phyloP scores from a whole-genome alignment of 2,329 filamentous ascomycete genomes.

The Sclerotinia borealis region DNA sequence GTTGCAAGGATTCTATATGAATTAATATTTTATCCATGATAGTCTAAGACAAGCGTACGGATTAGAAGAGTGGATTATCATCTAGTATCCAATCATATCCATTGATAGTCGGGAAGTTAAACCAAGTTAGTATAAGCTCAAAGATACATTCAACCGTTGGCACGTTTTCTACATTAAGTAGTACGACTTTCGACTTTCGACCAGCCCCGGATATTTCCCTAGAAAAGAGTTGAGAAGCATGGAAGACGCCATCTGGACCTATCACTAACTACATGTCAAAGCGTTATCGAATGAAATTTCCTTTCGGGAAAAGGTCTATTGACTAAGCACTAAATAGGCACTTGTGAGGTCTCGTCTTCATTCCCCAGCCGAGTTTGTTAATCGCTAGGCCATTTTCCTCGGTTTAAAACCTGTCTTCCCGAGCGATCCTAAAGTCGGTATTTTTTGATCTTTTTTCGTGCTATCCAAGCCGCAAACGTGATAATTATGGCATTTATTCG shows the following conservation, averaged over 20 bases:
- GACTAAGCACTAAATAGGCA: background rate
- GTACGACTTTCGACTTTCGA: background rate
- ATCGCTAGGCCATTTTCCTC: background rate
- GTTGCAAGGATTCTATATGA: background rate
- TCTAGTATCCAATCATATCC: slow-evolving; percentile 3
- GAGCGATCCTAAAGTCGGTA: background rate
- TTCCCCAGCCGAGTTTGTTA: background rate
- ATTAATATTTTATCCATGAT: slow-evolving; percentile 4
- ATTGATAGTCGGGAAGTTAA: background rate
- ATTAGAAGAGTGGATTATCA: background rate
- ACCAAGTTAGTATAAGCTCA: background rate
- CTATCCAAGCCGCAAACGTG: background rate
- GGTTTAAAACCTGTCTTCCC: background rate
- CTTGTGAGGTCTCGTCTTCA: background rate
- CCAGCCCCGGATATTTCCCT: slow-evolving; percentile 5
- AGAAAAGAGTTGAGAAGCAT: slow-evolving; percentile 1
- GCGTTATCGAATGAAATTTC: slow-evolving; percentile 1
- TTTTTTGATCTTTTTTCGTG: background rate
- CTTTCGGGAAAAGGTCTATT: background rate
- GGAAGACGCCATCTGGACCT: slow-evolving; percentile 10
- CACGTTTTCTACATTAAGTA: slow-evolving; percentile 7
- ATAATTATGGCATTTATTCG: background rate
- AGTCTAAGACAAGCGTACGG: background rate
- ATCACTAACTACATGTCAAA: slow-evolving; percentile 1
- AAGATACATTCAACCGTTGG: background rate